These are phyloP conservation scores for Scalesia atractyloides DNA, from an alignment of 129 eudicot species.

Conservation along the genomic window DNA sequence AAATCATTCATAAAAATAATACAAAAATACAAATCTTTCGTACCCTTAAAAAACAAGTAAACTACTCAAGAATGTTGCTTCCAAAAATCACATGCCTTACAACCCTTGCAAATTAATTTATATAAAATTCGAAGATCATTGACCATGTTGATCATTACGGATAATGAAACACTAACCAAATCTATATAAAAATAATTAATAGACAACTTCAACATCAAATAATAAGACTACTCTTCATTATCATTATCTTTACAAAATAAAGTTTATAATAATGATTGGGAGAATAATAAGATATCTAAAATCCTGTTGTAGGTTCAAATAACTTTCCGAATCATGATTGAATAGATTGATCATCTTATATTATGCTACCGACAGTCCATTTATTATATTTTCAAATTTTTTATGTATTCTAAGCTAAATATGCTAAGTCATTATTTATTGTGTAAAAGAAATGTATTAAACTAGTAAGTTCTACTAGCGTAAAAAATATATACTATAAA, in stretches of 20 bases:
- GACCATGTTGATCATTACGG: not conserved
- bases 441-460: too few relatives aligned
- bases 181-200: not conserved
- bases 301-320: conserved; percentile 17
- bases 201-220: not conserved
- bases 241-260: conserved; percentile 3
- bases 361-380: conserved; percentile 24
- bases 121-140: not conserved
- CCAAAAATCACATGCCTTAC: not conserved
- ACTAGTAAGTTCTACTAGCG: too few relatives aligned
- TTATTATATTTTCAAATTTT: not conserved
- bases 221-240: not conserved
- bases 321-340: conserved; percentile 12
- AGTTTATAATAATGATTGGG: not conserved
- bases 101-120: not conserved
- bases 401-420: not conserved
- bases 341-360: not conserved
- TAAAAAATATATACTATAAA: too few relatives aligned
- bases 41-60: not conserved
- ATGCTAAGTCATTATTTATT: too few relatives aligned
- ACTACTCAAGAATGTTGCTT: not conserved
- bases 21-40: not conserved
- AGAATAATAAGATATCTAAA: conserved; percentile 16
- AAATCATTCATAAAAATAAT: too few relatives aligned
- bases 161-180: not conserved